Evolutionary conservation across 139 green algal genomes (phyloP).

Genomic region (Haematococcus lacustris): DNA sequence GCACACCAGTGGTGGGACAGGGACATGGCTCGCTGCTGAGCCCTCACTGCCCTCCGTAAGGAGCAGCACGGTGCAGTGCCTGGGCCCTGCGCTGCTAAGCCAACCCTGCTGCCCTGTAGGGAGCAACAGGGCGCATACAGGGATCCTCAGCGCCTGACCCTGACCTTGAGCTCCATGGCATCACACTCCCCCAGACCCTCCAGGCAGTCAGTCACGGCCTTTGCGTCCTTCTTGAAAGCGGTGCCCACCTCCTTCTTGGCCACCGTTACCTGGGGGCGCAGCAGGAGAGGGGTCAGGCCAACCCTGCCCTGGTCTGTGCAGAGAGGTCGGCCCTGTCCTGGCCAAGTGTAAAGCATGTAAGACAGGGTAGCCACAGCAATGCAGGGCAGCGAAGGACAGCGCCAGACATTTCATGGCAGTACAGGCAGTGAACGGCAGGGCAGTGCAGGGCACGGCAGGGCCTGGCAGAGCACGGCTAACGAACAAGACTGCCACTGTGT

Average conservation of each 20-base stretch:
- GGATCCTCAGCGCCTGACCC: too few species aligned
- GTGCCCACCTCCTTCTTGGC: slow-evolving; percentile 84
- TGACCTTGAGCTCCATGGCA: slow-evolving; percentile 41
- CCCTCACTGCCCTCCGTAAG: too few species aligned
- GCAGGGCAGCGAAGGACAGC: neutral
- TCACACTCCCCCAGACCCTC: slow-evolving; percentile 39
- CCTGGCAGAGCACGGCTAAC: too few species aligned
- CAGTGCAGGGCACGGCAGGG: too few species aligned
- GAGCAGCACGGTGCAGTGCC: too few species aligned
- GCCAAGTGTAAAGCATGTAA: neutral
- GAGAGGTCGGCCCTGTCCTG: neutral
- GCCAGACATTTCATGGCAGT: neutral
- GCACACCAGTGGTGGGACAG: too few species aligned
- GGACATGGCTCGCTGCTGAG: too few species aligned
- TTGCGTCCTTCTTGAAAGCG: slow-evolving; percentile 78
- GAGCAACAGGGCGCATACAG: too few species aligned
- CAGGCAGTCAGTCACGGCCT: slow-evolving; percentile 64
- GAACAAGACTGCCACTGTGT: too few species aligned
- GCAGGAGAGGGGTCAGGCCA: neutral
- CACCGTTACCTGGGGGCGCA: slow-evolving; percentile 34
- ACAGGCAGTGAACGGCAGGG: too few species aligned
- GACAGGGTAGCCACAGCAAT: neutral
- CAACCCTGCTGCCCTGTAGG: too few species aligned
- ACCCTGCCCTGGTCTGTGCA: neutral
- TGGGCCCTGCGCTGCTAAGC: too few species aligned